Conservation (phyloP, 345 rosid species). For the Pseudoturritis turrita region DNA sequence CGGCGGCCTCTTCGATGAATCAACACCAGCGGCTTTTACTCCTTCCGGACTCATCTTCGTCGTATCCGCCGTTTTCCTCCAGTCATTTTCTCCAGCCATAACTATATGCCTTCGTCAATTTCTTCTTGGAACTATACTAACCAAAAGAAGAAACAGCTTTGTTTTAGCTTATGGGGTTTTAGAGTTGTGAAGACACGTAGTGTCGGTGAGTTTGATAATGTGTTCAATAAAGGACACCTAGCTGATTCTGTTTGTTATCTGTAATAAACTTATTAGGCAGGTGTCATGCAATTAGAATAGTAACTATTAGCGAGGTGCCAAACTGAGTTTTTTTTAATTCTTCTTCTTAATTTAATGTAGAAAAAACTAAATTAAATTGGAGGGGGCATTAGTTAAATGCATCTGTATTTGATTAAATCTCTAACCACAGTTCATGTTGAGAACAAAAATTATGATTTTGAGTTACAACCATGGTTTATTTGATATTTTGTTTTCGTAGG, state of each 20-base stretch:
- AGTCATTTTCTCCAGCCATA: constrained; percentile 45
- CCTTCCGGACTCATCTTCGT: constrained; percentile 60
- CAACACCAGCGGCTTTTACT: constrained; percentile 50
- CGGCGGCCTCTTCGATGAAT: constrained; percentile 56
- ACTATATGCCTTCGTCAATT: background rate
- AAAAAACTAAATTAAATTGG: too few relatives aligned
- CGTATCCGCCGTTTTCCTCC: constrained; percentile 60
- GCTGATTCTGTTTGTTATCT: background rate
- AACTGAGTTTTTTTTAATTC: too few relatives aligned
- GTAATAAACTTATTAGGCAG: constrained; percentile 16
- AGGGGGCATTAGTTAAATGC: too few relatives aligned
- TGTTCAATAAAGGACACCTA: constrained; percentile 17
- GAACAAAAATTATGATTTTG: too few relatives aligned
- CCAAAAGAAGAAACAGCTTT: background rate
- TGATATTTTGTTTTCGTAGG: too few relatives aligned
- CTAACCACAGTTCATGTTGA: too few relatives aligned
- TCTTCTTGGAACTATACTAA: background rate
- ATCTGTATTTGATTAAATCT: too few relatives aligned
- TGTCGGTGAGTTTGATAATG: constrained; percentile 9
- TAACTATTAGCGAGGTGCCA: constrained; percentile 1
- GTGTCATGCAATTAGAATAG: constrained; percentile 5
- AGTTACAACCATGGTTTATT: too few relatives aligned
- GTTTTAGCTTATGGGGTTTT: background rate
- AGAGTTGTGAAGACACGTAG: constrained; percentile 21
- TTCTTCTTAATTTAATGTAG: too few relatives aligned